phyloP scores from a whole-genome alignment of 2,329 filamentous ascomycete species.

The Cladosporium sp. region DNA sequence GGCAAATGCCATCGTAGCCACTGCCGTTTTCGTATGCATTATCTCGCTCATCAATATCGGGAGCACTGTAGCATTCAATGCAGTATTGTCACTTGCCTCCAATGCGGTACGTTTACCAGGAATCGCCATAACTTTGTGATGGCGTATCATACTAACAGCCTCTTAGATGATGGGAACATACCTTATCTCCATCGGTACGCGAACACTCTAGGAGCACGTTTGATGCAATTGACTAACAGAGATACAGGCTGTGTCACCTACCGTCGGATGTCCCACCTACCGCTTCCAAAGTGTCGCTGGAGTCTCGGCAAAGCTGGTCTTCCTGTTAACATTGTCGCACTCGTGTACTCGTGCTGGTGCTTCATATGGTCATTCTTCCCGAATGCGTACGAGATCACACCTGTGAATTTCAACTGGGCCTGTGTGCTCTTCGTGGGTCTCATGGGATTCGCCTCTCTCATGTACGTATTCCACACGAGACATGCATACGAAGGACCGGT shows the following conservation, averaged over 20 bases:
- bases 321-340: conserved; percentile 33
- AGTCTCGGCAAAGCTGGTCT: conserved; percentile 36
- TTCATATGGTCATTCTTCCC: conserved; percentile 44
- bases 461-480: conserved; percentile 15
- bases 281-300: conserved; percentile 35
- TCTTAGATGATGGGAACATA: conserved; percentile 38
- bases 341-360: conserved; percentile 32
- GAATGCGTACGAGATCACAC: conserved; percentile 29
- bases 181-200: conserved; percentile 31
- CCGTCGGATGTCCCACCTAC: conserved; percentile 33
- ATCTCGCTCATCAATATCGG: conserved; percentile 34
- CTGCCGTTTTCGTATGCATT: conserved; percentile 19
- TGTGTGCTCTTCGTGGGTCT: conserved; percentile 38
- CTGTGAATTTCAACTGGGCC: conserved; percentile 49
- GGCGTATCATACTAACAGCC: not conserved
- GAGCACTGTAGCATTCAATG: conserved; percentile 37
- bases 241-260: conserved; percentile 28
- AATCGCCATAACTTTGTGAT: not conserved
- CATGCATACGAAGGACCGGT: conserved; percentile 19
- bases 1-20: conserved; percentile 26
- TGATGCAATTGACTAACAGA: not conserved
- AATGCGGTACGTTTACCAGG: conserved; percentile 21
- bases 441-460: conserved; percentile 16
- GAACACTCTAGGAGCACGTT: not conserved
- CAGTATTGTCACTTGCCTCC: conserved; percentile 39